Percentiles rank a stretch among this genome's conserved stretches.
Evolutionary conservation across 1,284 basidiomycete species (phyloP).

Genomic region (Schizophyllum amplum): DNA sequence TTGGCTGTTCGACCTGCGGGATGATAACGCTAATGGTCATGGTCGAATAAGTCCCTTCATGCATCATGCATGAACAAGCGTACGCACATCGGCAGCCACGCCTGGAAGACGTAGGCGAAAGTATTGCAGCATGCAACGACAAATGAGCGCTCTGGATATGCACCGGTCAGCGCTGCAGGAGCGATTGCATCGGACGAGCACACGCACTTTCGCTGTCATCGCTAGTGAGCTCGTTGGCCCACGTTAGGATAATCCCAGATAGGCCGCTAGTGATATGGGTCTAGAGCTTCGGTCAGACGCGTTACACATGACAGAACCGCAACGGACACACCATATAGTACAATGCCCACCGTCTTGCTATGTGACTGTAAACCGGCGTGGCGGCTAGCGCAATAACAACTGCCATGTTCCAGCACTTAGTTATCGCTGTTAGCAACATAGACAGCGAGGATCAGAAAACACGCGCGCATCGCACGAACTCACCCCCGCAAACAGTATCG

Average conservation of each 20-base stretch:
- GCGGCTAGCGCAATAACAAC: constrained; percentile 26
- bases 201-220: constrained; percentile 31
- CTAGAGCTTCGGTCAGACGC: constrained; percentile 5
- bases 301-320: neutral
- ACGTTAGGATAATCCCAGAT: constrained; percentile 31
- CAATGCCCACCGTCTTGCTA: constrained; percentile 29
- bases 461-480: constrained; percentile 5
- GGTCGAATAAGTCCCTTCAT: neutral
- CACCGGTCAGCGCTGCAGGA: too few species aligned
- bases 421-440: too few species aligned
- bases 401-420: constrained; percentile 25
- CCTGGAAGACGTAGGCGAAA: constrained; percentile 24
- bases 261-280: constrained; percentile 21
- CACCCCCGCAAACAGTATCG: constrained; percentile 35
- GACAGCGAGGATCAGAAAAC: neutral
- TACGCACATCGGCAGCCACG: constrained; percentile 14
- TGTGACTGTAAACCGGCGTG: constrained; percentile 27
- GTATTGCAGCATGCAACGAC: constrained; percentile 31
- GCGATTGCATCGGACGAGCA: too few species aligned
- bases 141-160: constrained; percentile 33
- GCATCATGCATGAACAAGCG: too few species aligned
- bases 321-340: constrained; percentile 27
- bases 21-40: constrained; percentile 25
- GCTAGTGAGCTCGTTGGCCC: constrained; percentile 34
- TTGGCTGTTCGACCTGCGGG: constrained; percentile 33